Percentiles rank a stretch among this genome's conserved stretches.
These are phyloP conservation scores for Zygoascus biomembranicola DNA, from an alignment of 805 yeast genomes.

Conservation along the genomic window DNA sequence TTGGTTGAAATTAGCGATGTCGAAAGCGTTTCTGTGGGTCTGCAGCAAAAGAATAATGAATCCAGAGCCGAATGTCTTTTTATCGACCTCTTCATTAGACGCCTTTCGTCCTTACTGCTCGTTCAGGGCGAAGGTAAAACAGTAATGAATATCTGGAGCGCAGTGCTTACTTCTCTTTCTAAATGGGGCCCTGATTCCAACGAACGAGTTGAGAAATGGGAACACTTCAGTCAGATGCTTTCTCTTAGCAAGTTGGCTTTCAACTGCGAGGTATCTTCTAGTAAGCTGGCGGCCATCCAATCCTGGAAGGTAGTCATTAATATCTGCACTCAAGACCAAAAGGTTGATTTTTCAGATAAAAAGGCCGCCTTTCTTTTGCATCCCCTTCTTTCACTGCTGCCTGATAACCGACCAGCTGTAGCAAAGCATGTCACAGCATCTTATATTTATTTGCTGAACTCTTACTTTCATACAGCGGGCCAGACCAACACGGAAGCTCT, in stretches of 20 bases:
- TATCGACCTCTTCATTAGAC: conserved; percentile 4
- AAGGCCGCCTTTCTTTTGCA: conserved; percentile 8
- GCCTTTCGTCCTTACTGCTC: conserved; percentile 1
- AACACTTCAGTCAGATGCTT: conserved; percentile 8
- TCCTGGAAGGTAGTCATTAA: conserved; percentile 15
- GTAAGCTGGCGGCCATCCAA: conserved; percentile 11
- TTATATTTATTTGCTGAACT: conserved; percentile 1
- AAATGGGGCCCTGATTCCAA: conserved; percentile 11
- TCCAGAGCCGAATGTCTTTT: neutral
- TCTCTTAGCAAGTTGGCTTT: conserved; percentile 10
- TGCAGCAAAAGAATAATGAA: neutral
- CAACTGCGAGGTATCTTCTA: conserved; percentile 9
- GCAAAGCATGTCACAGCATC: conserved; percentile 1
- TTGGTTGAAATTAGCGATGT: neutral
- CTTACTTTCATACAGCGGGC: conserved; percentile 1
- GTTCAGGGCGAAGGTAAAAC: conserved; percentile 7
- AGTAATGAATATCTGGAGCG: conserved; percentile 14
- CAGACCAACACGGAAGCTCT: neutral
- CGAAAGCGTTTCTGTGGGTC: neutral
- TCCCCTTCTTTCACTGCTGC: conserved; percentile 9
- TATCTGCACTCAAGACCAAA: conserved; percentile 2
- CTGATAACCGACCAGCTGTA: conserved; percentile 7
- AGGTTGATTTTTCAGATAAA: neutral
- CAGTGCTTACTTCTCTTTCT: conserved; percentile 6
- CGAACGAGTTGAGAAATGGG: conserved; percentile 12